Evolutionary conservation across 2,329 filamentous ascomycete species (phyloP).

Genomic region (Penicillium sp.): DNA sequence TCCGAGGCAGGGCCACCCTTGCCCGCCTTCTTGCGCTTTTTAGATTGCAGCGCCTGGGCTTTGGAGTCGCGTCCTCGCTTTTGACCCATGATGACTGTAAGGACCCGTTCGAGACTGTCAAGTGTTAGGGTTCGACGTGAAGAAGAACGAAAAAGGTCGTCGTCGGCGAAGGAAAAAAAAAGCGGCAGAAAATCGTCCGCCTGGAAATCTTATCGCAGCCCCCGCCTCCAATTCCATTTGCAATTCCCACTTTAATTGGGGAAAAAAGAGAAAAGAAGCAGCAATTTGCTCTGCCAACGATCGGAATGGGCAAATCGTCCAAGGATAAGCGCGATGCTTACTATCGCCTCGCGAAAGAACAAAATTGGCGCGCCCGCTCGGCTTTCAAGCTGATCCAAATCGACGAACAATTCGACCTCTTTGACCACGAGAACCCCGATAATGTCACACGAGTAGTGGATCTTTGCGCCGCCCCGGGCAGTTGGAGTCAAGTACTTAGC

Average conservation of each 20-base stretch:
- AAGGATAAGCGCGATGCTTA: conserved; percentile 99
- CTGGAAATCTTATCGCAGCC: conserved; percentile 39
- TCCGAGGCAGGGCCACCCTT: conserved; percentile 19
- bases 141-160: conserved; percentile 11
- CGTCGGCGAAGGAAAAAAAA: conserved; percentile 37
- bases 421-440: conserved; percentile 62
- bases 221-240: conserved; percentile 30
- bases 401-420: conserved; percentile 94
- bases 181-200: conserved; percentile 38
- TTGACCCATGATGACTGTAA: conserved; percentile 35
- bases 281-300: not conserved
- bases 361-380: conserved; percentile 95
- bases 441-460: conserved; percentile 92
- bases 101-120: not conserved
- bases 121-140: conserved; percentile 3
- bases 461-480: conserved; percentile 91
- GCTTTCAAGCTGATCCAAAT: conserved; percentile 97
- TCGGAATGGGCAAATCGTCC: conserved; percentile 87
- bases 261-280: conserved; percentile 1
- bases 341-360: conserved; percentile 96
- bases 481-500: conserved; percentile 96
- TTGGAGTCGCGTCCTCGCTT: conserved; percentile 42
- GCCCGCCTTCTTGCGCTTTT: conserved; percentile 41
- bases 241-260: conserved; percentile 22
- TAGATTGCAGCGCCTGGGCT: conserved; percentile 29